phyloP scores from a whole-genome alignment of 78 protist genomes.

The Dictyostelium capitatum region DNA sequence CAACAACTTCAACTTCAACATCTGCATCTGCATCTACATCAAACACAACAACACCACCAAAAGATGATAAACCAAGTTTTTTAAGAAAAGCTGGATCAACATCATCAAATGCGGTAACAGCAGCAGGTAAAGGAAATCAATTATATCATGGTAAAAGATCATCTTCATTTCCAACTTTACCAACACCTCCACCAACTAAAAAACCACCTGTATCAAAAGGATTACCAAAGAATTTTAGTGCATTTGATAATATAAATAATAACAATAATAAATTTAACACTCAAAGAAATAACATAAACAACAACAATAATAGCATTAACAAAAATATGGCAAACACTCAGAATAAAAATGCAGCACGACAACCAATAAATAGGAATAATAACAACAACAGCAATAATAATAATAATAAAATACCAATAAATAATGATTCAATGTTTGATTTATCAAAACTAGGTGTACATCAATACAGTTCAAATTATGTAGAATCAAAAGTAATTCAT shows the following conservation, averaged over 20 bases:
- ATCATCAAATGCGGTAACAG: background rate
- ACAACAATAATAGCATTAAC: background rate
- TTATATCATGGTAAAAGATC: constrained; percentile 20
- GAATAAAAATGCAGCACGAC: background rate
- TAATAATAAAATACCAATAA: background rate
- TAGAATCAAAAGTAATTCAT: constrained; percentile 38
- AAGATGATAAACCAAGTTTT: constrained; percentile 18
- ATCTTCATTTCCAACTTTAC: background rate
- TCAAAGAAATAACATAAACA: background rate
- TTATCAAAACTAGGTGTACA: constrained; percentile 47
- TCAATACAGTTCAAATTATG: constrained; percentile 26
- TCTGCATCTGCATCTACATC: background rate
- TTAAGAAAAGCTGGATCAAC: constrained; percentile 1
- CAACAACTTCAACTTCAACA: background rate
- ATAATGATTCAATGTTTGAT: constrained; percentile 14
- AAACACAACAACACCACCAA: background rate
- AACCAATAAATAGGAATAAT: background rate
- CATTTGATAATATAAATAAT: background rate
- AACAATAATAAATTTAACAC: background rate
- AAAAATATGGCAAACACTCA: background rate
- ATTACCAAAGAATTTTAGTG: background rate
- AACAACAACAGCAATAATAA: background rate
- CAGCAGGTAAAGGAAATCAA: background rate
- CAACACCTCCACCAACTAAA: background rate
- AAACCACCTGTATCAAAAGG: background rate